These are phyloP conservation scores for Discostella pseudostelligera DNA, from an alignment of 108 stramenopile species.

Conservation along the genomic window DNA sequence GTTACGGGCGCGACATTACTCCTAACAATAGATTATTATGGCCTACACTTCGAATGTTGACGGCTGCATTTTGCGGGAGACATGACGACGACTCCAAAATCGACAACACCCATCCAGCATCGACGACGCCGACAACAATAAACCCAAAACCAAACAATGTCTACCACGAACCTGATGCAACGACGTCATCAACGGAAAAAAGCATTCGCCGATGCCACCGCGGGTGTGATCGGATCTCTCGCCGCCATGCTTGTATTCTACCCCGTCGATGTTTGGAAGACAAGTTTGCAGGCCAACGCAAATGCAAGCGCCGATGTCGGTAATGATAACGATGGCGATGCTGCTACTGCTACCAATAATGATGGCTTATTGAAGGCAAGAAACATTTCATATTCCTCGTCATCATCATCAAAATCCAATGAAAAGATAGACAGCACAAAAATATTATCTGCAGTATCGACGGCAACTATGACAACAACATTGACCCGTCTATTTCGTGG, in stretches of 20 bases:
- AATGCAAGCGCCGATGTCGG: not conserved
- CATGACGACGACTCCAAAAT: no score
- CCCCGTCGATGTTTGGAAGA: constrained; percentile 88
- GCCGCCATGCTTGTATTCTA: constrained; percentile 87
- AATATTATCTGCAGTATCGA: constrained; percentile 6
- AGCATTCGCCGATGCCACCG: constrained; percentile 83
- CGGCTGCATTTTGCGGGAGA: no score
- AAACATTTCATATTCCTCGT: not conserved
- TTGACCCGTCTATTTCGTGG: constrained; percentile 59
- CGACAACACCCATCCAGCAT: no score
- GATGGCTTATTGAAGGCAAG: not conserved
- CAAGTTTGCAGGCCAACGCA: constrained; percentile 56
- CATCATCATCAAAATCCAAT: constrained; percentile 5
- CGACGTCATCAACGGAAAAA: not conserved
- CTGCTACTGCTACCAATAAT: not conserved
- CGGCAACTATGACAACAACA: constrained; percentile 13
- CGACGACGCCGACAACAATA: no score
- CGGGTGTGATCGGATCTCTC: constrained; percentile 78
- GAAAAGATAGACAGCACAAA: not conserved
- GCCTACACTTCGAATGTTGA: no score
- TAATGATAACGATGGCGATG: not conserved
- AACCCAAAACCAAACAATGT: no score
- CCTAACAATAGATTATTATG: no score
- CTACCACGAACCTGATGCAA: no score
- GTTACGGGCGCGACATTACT: no score